Evolutionary conservation across 1,139 yeast genomes (phyloP), one percentile per base, ranked within the genome.

Genomic region (Zygosaccharomyces sapae): DNA sequence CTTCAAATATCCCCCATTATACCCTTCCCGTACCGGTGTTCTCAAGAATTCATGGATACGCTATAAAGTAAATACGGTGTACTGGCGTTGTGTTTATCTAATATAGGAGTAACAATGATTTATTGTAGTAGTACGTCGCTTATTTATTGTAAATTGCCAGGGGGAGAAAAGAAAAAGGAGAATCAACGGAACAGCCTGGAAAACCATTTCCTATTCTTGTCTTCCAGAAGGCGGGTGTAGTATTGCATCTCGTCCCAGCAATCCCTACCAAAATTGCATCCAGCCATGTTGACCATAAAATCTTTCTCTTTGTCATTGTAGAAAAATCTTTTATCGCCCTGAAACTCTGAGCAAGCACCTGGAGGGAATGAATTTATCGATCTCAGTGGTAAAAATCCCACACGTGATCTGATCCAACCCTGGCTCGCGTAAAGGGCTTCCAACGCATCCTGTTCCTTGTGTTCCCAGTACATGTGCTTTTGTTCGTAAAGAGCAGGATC

Each of bases 391-490:
- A 90, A 76, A 63, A 92, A 90, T 0, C 83, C 97, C 7, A 84
- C 72, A 47, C 92, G 75, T 56, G 90, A 92, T 57, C 97, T 77
- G 48, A 92, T 79, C 97, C 97, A 90, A 0, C 96, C 77, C 60
- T 87, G 90, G 16, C 77, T 71, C 3, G 80, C 69, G 63, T 87
- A 90, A 57, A 90, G 69, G 4, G 89, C 78, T 65, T 90, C 97
- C 52, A 92, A 72, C 1, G 97, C 96, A 63, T 92, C 97, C 68
- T 92, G 98, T 65, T 92, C 98, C 66, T 87, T 87, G 68, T 92
- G 97, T 61, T 89, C 97, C 98, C 98, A 92, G 52, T 81, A 78
- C 97, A 88, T 90, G 65, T 92, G 98, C 79, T 84, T 86, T 66
- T 92, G 97, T 68, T 90, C 98, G 68, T 92, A 92, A 71, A 86